Base-by-base conservation (phyloP, 2,329 filamentous ascomycete species). In the Nemania sp. region DNA sequence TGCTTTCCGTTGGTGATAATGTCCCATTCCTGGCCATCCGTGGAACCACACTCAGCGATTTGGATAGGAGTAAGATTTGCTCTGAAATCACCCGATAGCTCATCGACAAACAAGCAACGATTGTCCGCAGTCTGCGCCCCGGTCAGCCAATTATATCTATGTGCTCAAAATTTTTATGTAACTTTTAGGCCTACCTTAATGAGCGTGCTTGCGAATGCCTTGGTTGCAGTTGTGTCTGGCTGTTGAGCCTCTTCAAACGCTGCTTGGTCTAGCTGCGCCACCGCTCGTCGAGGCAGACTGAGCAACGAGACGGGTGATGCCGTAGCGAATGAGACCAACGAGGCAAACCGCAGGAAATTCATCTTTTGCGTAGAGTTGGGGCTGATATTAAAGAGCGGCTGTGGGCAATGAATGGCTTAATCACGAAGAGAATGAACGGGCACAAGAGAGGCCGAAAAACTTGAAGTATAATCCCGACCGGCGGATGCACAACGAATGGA, bases 1-100 rank as follows among this genome's bases (percentile, higher is more conserved):
- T 84, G 81, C 60, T 75, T 74, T 19, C 80, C 81, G 14, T 53
- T 57, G 2, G 74, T 75, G 36, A 77, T 73, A 34, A 77, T 61
- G 60, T 77, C 75, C 74, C 74, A 77, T 42, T 63, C 61, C 57
- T 77, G 72, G 0, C 72, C 73, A 15, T 68, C 61, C 12, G 71
- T 74, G 2, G 72, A 70, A 52, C 70, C 72, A 59, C 75, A 77
- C n/a, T 66, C 62, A 12, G 65, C 70, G 31, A 75, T 65, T 54
- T 76, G 71, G 31, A 77, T 68, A 1, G 74, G 75, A 22, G 70
- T 74, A 23, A 77, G 62, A 47, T 77, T 77, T 34, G 73, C 73
- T 49, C 74, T 68, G 52, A 76, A 77, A 56, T 77, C 75, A 9
- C 75, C 75, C 2, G 74, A 76, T 14, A 75, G 64, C 53, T 73